Percentiles rank a stretch among this genome's conserved stretches.
These are phyloP conservation scores for Dalbergia oliveri DNA, from an alignment of 306 rosid genomes.

Conservation along the genomic window DNA sequence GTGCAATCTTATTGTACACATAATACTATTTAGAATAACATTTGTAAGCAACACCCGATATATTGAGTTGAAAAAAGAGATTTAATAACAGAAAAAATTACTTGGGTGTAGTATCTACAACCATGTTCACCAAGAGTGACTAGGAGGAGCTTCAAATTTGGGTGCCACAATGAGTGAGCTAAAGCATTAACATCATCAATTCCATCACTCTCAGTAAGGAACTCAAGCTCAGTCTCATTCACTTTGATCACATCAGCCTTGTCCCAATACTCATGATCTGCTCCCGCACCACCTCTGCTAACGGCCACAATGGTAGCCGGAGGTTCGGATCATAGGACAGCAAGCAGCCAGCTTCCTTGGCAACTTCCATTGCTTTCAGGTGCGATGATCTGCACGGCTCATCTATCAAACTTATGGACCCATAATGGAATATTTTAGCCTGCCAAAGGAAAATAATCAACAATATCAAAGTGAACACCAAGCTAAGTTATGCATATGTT, in stretches of 20 bases:
- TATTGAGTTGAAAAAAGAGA: too few species aligned
- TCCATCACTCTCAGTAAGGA: slow-evolving; percentile 71
- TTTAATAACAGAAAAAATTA: slow-evolving; percentile 16
- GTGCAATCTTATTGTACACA: too few species aligned
- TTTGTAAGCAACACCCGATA: too few species aligned
- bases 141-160: slow-evolving; percentile 83
- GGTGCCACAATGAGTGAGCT: slow-evolving; percentile 78
- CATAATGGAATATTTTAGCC: slow-evolving; percentile 92
- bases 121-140: slow-evolving; percentile 93
- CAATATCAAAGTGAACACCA: background rate
- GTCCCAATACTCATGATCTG: slow-evolving; percentile 91
- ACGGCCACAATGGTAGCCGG: slow-evolving; percentile 80
- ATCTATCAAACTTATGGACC: slow-evolving; percentile 90
- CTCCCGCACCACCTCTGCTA: slow-evolving; percentile 68
- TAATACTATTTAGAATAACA: too few species aligned
- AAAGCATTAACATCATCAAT: slow-evolving; percentile 74
- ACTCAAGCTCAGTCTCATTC: slow-evolving; percentile 83
- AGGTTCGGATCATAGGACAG: slow-evolving; percentile 92
- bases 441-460: slow-evolving; percentile 5
- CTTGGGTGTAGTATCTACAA: slow-evolving; percentile 92
- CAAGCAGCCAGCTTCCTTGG: slow-evolving; percentile 80
- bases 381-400: slow-evolving; percentile 97
- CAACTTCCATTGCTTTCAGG: slow-evolving; percentile 82
- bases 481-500: too few species aligned
- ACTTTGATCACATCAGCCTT: slow-evolving; percentile 87